Evolutionary conservation across 371 early-diverging fungal species (phyloP).

Genomic region (Conidiobolus incongruus): DNA sequence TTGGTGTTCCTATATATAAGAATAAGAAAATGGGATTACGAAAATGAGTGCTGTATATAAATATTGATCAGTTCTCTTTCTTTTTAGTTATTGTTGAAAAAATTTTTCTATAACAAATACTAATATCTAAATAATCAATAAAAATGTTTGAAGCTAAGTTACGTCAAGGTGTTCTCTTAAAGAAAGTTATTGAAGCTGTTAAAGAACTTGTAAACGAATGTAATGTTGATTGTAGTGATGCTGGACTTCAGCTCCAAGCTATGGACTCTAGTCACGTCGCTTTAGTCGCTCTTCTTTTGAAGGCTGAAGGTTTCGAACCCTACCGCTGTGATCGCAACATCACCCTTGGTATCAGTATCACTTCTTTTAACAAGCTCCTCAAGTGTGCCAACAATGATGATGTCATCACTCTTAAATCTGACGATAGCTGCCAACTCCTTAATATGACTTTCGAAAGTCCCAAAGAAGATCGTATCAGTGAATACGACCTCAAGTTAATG

Average conservation of each 20-base stretch:
- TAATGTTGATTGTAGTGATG: slow-evolving; percentile 93
- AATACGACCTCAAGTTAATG: slow-evolving; percentile 92
- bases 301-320: slow-evolving; percentile 78
- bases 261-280: slow-evolving; percentile 98
- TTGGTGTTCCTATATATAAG: too few species aligned
- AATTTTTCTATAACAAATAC: too few species aligned
- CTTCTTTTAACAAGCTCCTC: slow-evolving; percentile 73
- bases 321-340: slow-evolving; percentile 89
- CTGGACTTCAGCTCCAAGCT: slow-evolving; percentile 93
- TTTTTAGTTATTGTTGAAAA: too few species aligned
- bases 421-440: slow-evolving; percentile 66
- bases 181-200: slow-evolving; percentile 88
- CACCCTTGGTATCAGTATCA: slow-evolving; percentile 78
- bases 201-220: slow-evolving; percentile 92
- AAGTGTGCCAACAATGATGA: slow-evolving; percentile 89
- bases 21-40: too few species aligned
- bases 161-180: slow-evolving; percentile 51
- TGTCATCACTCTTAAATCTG: slow-evolving; percentile 71
- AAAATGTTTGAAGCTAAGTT: slow-evolving; percentile 63
- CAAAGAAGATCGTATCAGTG: slow-evolving; percentile 65
- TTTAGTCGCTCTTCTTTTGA: slow-evolving; percentile 71
- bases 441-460: slow-evolving; percentile 65
- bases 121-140: too few species aligned
- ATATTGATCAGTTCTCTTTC: too few species aligned
- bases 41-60: too few species aligned